Percentiles rank a stretch among this genome's conserved stretches.
These are phyloP conservation scores for Fraxinus nigra DNA, from an alignment of 305 asterid genomes.

Conservation along the genomic window DNA sequence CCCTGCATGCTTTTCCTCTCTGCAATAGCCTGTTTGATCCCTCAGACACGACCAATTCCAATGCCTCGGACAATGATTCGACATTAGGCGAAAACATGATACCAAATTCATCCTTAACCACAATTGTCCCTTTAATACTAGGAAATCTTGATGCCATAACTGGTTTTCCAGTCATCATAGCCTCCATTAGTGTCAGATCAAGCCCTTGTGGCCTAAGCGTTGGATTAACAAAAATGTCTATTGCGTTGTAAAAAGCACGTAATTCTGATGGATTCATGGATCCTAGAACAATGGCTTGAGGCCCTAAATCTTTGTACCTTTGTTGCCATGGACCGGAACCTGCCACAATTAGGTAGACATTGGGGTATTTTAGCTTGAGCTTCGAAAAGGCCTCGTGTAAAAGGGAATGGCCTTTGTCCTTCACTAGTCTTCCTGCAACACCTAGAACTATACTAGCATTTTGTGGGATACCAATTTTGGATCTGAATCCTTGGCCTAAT, in stretches of 20 bases:
- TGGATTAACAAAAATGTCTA: constrained; percentile 79
- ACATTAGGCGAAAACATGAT: constrained; percentile 80
- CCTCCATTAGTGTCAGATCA: constrained; percentile 87
- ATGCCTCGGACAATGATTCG: constrained; percentile 58
- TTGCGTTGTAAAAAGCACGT: constrained; percentile 66
- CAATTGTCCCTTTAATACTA: constrained; percentile 75
- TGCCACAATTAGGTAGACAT: constrained; percentile 66
- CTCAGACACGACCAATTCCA: constrained; percentile 62
- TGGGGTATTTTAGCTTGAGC: constrained; percentile 41
- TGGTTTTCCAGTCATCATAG: constrained; percentile 90
- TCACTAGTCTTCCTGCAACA: constrained; percentile 80
- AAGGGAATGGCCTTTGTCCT: constrained; percentile 84
- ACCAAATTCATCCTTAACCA: constrained; percentile 71
- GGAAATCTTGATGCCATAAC: constrained; percentile 93
- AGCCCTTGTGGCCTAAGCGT: constrained; percentile 94
- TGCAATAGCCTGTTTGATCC: constrained; percentile 52
- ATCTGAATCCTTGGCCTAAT: constrained; percentile 44
- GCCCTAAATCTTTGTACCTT: constrained; percentile 65
- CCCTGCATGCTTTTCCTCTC: constrained; percentile 73
- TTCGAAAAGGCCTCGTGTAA: constrained; percentile 66
- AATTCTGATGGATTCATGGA: constrained; percentile 63
- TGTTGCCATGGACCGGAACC: constrained; percentile 89
- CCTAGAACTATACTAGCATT: constrained; percentile 75
- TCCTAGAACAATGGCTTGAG: constrained; percentile 62
- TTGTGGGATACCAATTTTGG: constrained; percentile 59